Evolutionary conservation across 768 basidiomycete genomes (phyloP).

Genomic region (Boletus sp.): DNA sequence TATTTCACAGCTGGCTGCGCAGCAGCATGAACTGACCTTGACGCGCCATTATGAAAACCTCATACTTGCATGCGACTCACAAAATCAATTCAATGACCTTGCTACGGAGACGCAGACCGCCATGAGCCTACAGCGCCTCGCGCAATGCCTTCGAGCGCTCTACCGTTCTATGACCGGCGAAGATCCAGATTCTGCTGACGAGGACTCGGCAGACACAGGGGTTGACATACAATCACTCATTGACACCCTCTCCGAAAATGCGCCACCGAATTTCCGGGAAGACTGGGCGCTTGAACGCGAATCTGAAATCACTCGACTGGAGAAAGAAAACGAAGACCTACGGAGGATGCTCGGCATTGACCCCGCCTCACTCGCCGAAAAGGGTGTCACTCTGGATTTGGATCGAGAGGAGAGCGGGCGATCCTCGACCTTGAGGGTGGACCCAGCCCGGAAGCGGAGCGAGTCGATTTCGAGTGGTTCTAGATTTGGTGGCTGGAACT

Average conservation of each 20-base stretch:
- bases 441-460: slow-evolving; percentile 23
- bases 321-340: slow-evolving; percentile 78
- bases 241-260: slow-evolving; percentile 40
- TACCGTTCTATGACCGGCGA: slow-evolving; percentile 69
- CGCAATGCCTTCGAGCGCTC: slow-evolving; percentile 66
- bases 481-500: slow-evolving; percentile 24
- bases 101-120: slow-evolving; percentile 56
- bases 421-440: slow-evolving; percentile 23
- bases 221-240: slow-evolving; percentile 43
- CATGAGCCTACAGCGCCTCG: slow-evolving; percentile 68
- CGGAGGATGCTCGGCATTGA: slow-evolving; percentile 76
- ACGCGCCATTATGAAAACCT: slow-evolving; percentile 88
- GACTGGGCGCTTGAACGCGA: slow-evolving; percentile 93
- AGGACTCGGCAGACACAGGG: slow-evolving; percentile 31
- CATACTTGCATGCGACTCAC: slow-evolving; percentile 61
- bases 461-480: slow-evolving; percentile 24
- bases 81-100: slow-evolving; percentile 52
- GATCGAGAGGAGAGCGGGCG: slow-evolving; percentile 44
- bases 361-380: slow-evolving; percentile 45
- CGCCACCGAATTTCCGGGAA: slow-evolving; percentile 40
- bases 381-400: slow-evolving; percentile 50
- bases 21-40: slow-evolving; percentile 83
- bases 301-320: slow-evolving; percentile 76
- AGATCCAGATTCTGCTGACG: slow-evolving; percentile 33
- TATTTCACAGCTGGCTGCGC: slow-evolving; percentile 70